These are phyloP conservation scores for Eutrema yunnanense DNA, from an alignment of 345 rosid species.

Conservation along the genomic window DNA sequence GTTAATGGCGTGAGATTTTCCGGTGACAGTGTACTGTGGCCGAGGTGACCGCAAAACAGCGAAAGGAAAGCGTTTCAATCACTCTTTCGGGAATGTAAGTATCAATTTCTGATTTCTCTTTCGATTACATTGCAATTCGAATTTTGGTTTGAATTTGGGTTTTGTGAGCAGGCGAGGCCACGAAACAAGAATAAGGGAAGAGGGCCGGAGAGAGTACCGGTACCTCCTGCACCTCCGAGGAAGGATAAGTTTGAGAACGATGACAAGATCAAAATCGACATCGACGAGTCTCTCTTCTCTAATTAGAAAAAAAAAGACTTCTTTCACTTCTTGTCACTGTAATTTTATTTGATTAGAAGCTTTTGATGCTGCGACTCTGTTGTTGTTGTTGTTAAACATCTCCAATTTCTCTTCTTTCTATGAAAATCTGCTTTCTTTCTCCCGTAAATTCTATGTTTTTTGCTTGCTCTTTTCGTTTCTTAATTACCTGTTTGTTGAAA, in stretches of 20 bases:
- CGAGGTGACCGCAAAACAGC: conserved; percentile 86
- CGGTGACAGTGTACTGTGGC: conserved; percentile 59
- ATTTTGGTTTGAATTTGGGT: background rate
- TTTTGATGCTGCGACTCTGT: conserved; percentile 17
- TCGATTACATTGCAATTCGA: background rate
- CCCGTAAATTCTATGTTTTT: background rate
- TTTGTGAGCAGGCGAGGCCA: conserved; percentile 68
- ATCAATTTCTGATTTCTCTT: background rate
- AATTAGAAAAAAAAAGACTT: conserved; percentile 29
- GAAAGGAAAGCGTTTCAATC: conserved; percentile 87
- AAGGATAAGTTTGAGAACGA: conserved; percentile 58
- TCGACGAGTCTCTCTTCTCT: conserved; percentile 66
- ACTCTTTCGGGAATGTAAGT: conserved; percentile 90
- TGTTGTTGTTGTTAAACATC: conserved; percentile 29
- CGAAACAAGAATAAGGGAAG: conserved; percentile 84
- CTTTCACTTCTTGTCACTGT: conserved; percentile 12
- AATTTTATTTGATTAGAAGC: background rate
- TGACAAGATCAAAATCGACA: conserved; percentile 53
- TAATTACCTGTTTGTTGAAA: background rate
- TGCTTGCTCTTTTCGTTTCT: background rate
- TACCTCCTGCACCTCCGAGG: conserved; percentile 61
- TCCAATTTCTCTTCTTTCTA: conserved; percentile 1
- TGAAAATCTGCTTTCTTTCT: conserved; percentile 1
- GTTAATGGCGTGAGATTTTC: background rate
- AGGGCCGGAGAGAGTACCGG: conserved; percentile 67